phyloP scores from a whole-genome alignment of 129 eudicot species.

The Pseudognaphalium luteoalbum region DNA sequence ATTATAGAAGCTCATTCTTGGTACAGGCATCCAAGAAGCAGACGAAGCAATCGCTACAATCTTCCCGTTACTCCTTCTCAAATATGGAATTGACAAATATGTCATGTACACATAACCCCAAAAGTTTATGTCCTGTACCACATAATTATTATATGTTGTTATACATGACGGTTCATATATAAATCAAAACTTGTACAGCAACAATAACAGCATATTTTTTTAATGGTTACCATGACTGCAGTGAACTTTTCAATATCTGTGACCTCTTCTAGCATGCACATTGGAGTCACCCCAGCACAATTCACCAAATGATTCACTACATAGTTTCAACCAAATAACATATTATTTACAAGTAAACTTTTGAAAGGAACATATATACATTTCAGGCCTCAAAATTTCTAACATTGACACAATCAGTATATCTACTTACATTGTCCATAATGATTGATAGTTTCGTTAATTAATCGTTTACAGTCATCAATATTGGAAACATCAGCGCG shows the following conservation, averaged over 20 bases:
- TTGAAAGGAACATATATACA: too few relatives aligned
- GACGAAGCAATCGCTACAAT: constrained; percentile 52
- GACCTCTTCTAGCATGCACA: constrained; percentile 44
- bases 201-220: background rate
- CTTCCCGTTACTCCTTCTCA: constrained; percentile 53
- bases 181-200: background rate
- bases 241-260: constrained; percentile 34
- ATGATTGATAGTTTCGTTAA: constrained; percentile 43
- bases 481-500: constrained; percentile 51
- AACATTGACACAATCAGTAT: too few relatives aligned
- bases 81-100: constrained; percentile 47
- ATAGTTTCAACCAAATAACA: background rate
- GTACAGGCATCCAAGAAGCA: constrained; percentile 57
- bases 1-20: constrained; percentile 50
- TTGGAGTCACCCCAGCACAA: constrained; percentile 47
- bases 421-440: constrained; percentile 50
- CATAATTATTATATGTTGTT: background rate
- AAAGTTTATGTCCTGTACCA: constrained; percentile 55
- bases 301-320: constrained; percentile 53
- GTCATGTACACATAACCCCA: constrained; percentile 72
- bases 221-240: constrained; percentile 41
- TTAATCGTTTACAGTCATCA: constrained; percentile 46
- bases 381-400: too few relatives aligned
- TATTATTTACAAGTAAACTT: background rate
- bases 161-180: too few relatives aligned